These are phyloP conservation scores for Martensiomyces pterosporus DNA, from an alignment of 192 early-diverging fungal genomes.

Conservation along the genomic window DNA sequence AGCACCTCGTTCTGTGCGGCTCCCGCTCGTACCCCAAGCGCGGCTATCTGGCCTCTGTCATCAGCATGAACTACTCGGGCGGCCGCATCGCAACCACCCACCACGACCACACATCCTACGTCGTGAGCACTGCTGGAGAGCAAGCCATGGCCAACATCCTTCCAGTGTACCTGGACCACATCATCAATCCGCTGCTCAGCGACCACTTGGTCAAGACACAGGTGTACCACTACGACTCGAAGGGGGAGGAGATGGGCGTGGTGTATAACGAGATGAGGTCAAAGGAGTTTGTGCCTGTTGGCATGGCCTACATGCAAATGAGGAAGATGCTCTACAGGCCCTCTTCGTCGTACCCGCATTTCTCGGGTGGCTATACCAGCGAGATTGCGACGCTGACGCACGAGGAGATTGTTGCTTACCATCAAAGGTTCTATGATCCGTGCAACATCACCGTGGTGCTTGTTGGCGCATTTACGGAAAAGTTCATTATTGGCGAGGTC, in stretches of 20 bases:
- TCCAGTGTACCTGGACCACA: constrained; percentile 69
- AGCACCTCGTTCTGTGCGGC: constrained; percentile 69
- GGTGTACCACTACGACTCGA: constrained; percentile 65
- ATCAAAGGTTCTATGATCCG: constrained; percentile 57
- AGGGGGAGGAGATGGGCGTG: constrained; percentile 62
- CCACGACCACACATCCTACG: constrained; percentile 57
- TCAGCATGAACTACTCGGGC: constrained; percentile 57
- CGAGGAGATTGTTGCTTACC: constrained; percentile 64
- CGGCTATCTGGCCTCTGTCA: constrained; percentile 63
- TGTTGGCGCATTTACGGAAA: constrained; percentile 20
- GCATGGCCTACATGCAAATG: constrained; percentile 33
- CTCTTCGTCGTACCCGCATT: constrained; percentile 56
- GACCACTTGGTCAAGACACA: constrained; percentile 62
- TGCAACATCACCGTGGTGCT: constrained; percentile 61
- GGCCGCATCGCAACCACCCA: constrained; percentile 59
- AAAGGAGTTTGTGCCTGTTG: constrained; percentile 62
- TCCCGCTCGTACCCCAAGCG: constrained; percentile 56
- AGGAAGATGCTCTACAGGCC: constrained; percentile 33
- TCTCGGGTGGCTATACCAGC: constrained; percentile 65
- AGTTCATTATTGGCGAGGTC: constrained; percentile 35
- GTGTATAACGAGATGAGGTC: constrained; percentile 65
- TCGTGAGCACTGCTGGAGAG: constrained; percentile 52
- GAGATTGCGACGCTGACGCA: constrained; percentile 64
- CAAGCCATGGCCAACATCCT: constrained; percentile 63
- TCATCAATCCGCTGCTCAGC: constrained; percentile 58